A percentile compares a stretch with the other conserved stretches of the same genome.
Evolutionary conservation across 2,329 filamentous ascomycete species (phyloP).

Genomic region (Plenodomus biglobosus): DNA sequence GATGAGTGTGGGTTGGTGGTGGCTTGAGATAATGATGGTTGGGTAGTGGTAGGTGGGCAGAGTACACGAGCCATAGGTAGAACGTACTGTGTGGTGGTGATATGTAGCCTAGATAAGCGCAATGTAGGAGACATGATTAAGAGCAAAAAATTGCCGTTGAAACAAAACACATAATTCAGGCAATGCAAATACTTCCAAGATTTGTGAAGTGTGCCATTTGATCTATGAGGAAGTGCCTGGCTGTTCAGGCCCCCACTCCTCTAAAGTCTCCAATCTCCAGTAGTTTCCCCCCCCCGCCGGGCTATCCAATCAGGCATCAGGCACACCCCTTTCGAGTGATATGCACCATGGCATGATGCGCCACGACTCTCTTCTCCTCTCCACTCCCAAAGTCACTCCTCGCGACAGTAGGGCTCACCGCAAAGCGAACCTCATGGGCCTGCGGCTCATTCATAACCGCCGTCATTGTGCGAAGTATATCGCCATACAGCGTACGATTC

Average conservation of each 20-base stretch:
- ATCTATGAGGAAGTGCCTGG: too few species aligned
- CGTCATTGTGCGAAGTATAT: slow-evolving; percentile 11
- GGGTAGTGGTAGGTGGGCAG: background rate
- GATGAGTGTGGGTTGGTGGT: background rate
- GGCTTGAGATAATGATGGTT: background rate
- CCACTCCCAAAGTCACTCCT: slow-evolving; percentile 13
- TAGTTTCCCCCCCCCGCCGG: too few species aligned
- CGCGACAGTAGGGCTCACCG: slow-evolving; percentile 16
- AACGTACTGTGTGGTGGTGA: background rate
- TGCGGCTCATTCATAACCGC: slow-evolving; percentile 8
- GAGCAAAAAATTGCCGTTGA: background rate
- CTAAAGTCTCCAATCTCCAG: too few species aligned
- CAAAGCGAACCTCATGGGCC: slow-evolving; percentile 18
- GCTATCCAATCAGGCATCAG: too few species aligned
- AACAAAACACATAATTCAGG: background rate
- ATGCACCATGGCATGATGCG: slow-evolving; percentile 19
- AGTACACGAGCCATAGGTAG: background rate
- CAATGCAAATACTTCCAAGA: background rate
- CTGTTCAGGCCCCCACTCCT: too few species aligned
- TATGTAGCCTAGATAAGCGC: background rate
- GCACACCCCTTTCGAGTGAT: background rate
- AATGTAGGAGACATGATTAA: background rate
- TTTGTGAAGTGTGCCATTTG: background rate
- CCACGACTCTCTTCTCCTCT: slow-evolving; percentile 13
- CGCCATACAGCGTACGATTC: slow-evolving; percentile 17